These are phyloP conservation scores for Kandelia obovata DNA, from an alignment of 345 rosid species.

Conservation along the genomic window DNA sequence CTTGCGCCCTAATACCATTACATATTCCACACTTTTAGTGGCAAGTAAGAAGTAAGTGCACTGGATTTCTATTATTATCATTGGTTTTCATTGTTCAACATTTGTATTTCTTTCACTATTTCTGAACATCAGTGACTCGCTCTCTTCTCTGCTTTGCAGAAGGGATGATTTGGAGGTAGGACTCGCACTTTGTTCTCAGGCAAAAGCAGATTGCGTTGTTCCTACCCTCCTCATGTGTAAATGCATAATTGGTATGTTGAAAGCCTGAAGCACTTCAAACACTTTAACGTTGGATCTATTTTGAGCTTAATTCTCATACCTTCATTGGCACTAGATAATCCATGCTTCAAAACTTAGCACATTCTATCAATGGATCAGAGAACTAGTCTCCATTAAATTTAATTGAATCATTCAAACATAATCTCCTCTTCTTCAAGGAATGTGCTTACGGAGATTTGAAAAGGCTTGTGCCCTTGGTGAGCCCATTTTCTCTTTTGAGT, in stretches of 20 bases:
- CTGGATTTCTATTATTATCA: background rate
- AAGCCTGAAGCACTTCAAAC: background rate
- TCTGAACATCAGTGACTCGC: no score
- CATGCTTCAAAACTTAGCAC: no score
- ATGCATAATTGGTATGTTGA: conserved; percentile 71
- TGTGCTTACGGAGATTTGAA: conserved; percentile 69
- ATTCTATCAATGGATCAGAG: no score
- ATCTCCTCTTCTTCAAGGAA: conserved; percentile 41
- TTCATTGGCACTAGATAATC: no score
- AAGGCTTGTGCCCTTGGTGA: conserved; percentile 60
- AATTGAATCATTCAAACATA: no score
- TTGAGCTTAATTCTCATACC: no score
- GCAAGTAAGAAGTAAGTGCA: conserved; percentile 72
- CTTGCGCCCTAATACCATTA: conserved; percentile 58
- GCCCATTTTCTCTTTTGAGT: conserved; percentile 57
- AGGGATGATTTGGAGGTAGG: conserved; percentile 77
- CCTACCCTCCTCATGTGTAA: conserved; percentile 65
- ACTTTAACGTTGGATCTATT: no score
- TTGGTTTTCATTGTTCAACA: no score
- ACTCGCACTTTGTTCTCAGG: conserved; percentile 58
- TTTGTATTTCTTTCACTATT: no score
- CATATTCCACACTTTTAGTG: conserved; percentile 78
- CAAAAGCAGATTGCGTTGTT: conserved; percentile 59
- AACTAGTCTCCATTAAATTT: no score
- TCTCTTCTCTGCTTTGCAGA: conserved; percentile 33